Percentiles rank a stretch among this genome's conserved stretches.
Conservation (phyloP, 2,329 filamentous ascomycete species). For the Aspergillus sp. region DNA sequence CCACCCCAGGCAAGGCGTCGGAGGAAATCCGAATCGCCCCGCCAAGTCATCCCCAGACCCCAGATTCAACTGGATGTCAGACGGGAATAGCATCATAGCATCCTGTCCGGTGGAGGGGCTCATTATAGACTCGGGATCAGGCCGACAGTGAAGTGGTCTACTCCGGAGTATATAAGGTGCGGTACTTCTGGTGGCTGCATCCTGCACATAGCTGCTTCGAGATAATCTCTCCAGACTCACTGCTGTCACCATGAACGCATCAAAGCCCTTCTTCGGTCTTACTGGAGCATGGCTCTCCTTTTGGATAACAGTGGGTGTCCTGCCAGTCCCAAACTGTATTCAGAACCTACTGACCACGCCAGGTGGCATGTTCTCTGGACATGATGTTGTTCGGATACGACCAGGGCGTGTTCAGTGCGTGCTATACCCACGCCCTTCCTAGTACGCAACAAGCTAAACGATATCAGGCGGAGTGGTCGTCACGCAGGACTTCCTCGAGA, state of each 20-base stretch:
- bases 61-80: not conserved
- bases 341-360: too few species aligned
- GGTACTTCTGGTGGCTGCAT: too few species aligned
- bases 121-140: too few species aligned
- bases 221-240: not conserved
- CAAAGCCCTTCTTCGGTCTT: not conserved
- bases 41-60: not conserved
- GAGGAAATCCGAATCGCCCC: not conserved
- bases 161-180: too few species aligned
- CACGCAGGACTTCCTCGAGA: constrained; percentile 50
- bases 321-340: not conserved
- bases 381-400: constrained; percentile 44
- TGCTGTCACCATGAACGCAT: not conserved
- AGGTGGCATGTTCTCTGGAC: constrained; percentile 11
- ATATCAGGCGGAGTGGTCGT: constrained; percentile 52
- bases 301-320: not conserved
- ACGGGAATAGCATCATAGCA: too few species aligned
- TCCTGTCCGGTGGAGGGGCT: too few species aligned
- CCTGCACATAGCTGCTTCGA: not conserved
- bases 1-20: not conserved
- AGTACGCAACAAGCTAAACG: not conserved
- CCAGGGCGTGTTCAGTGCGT: constrained; percentile 51
- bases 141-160: too few species aligned
- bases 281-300: not conserved
- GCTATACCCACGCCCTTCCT: not conserved